Percentiles rank a stretch among this genome's conserved stretches.
These are phyloP conservation scores for Xylariomycetidae sp. DNA, from an alignment of 2,329 filamentous ascomycete species.

Conservation along the genomic window DNA sequence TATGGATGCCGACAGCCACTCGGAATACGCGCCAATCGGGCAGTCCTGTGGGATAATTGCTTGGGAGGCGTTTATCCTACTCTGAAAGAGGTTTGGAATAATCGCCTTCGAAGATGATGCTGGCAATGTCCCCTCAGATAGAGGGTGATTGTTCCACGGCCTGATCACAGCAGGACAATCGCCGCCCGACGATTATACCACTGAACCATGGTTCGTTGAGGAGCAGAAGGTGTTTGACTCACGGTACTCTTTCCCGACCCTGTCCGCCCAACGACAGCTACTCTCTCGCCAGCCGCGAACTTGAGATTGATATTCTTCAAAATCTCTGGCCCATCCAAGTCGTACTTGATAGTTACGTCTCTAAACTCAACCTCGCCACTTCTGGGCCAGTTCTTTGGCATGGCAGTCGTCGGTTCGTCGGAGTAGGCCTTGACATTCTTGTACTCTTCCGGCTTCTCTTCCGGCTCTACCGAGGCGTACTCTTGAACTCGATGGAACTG, in stretches of 20 bases:
- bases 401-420: conserved; percentile 29
- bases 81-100: too few relatives aligned
- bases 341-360: conserved; percentile 44
- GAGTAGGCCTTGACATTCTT: conserved; percentile 33
- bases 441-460: conserved; percentile 37
- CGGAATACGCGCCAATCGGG: too few relatives aligned
- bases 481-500: conserved; percentile 45
- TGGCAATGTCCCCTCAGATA: too few relatives aligned
- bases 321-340: conserved; percentile 40
- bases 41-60: too few relatives aligned
- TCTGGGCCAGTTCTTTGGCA: conserved; percentile 39
- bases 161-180: too few relatives aligned
- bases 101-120: too few relatives aligned
- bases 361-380: conserved; percentile 44
- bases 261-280: conserved; percentile 75
- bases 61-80: too few relatives aligned
- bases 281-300: conserved; percentile 62
- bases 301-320: conserved; percentile 44
- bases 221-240: conserved; percentile 17
- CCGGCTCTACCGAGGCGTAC: conserved; percentile 39
- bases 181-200: too few relatives aligned
- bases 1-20: too few relatives aligned
- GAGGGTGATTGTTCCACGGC: neutral
- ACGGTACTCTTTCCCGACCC: conserved; percentile 80
- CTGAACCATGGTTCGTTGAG: too few relatives aligned